Percentiles rank a stretch among this genome's conserved stretches.
phyloP scores from a whole-genome alignment of 2,329 filamentous ascomycete species.

The Sporothrix brunneoviolacea region DNA sequence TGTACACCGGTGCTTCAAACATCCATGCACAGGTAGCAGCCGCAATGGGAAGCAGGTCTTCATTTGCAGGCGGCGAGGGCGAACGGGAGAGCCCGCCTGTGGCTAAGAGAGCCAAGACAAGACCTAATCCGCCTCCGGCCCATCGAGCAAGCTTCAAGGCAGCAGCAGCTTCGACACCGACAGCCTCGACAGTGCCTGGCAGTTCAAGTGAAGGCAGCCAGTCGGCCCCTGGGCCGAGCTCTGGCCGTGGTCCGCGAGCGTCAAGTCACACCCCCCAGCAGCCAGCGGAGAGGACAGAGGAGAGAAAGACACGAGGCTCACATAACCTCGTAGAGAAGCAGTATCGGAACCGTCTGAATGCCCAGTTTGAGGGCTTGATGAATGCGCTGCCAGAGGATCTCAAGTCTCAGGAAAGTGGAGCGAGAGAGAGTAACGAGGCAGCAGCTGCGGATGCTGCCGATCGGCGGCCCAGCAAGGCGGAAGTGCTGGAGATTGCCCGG shows the following conservation, averaged over 20 bases:
- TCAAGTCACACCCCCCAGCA: background rate
- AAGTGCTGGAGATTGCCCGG: constrained; percentile 30
- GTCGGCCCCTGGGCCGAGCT: background rate
- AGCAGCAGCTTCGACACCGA: background rate
- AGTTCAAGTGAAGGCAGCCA: constrained; percentile 1
- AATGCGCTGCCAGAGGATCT: constrained; percentile 16
- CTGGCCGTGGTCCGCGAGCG: background rate
- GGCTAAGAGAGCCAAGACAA: background rate
- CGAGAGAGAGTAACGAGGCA: background rate
- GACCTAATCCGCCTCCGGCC: background rate
- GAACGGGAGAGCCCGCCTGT: background rate
- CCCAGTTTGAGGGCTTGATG: constrained; percentile 18
- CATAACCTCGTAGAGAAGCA: constrained; percentile 21
- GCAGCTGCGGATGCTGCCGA: constrained; percentile 13
- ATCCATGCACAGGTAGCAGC: background rate
- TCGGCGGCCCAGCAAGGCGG: constrained; percentile 30
- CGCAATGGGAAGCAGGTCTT: background rate
- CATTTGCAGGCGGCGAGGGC: background rate
- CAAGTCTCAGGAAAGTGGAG: background rate
- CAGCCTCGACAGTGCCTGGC: background rate
- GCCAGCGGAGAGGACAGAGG: constrained; percentile 21
- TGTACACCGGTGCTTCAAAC: background rate
- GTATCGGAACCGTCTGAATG: constrained; percentile 19
- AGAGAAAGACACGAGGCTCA: constrained; percentile 5
- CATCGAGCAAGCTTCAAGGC: background rate